Evolutionary conservation across 371 early-diverging fungal species (phyloP), one percentile per base, ranked within the genome.

Genomic region (Coemansia sp.): DNA sequence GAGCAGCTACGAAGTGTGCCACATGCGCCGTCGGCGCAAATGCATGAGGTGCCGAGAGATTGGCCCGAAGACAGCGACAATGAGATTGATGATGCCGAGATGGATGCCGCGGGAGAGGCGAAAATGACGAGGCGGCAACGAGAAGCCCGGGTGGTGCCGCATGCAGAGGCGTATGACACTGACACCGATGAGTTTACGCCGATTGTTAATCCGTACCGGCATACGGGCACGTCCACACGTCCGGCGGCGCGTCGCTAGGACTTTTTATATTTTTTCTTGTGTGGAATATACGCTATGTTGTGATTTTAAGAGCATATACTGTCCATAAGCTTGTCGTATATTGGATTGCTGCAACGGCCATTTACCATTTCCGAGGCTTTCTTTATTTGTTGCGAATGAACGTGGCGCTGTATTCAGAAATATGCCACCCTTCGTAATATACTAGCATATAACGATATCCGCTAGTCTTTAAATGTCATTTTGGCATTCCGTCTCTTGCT

Each of bases 1-100:
- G 77, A 77, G 50, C 77, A 72, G 40, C 44, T 77, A 26, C 59
- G 77, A 0, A 40, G 18, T 18, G 59, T 77, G 9, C 72, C 68
- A 48, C 69, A 72, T 52, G 96, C 97, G 1, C 99, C 99, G 0
- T 94, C 95, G 53, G 99, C 97, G 33, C 97, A 96, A 79, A 90
- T 95, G 62, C 77, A 81, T 28, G 63, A 68, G 47, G 69, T 71
- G 33, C 81, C 81, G 0, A 21, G 51, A 6, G 81, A 80, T 59
- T 77, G 77, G 77, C 68, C 65, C 3, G 75, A 64, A 37, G 67
- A 53, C 16, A 72, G 71, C 65, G 66, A 67, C 26, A 65, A 37
- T 20, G 68, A 68, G 18, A 59, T 71, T 25, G 77, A 77, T 30
- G 77, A 77, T 33, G 28, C 18, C 11, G 68, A 68, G 26, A 62